Base-by-base conservation (phyloP, 495 filamentous ascomycete genomes). In the Lophiostoma macrostomum region DNA sequence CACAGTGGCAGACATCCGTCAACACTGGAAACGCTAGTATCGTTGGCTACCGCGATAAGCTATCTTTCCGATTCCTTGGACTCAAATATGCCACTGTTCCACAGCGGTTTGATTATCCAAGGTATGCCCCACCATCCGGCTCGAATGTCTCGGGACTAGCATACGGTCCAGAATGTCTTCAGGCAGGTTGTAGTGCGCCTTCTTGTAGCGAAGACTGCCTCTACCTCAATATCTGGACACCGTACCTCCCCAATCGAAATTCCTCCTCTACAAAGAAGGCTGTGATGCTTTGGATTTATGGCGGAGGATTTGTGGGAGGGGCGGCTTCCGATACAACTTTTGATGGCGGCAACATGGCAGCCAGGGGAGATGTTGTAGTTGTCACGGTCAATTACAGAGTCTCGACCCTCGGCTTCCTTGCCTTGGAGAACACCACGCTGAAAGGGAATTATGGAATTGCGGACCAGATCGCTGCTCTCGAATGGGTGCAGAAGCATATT, bases 401-500 rank as follows among this genome's bases (percentile, higher is more conserved):
- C 11, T 67, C 67, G 14, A 70, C 70, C 1, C 65, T 78, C 6
- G 75, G 74, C 12, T 73, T 65, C 43, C 56, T 76, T 1, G 60
- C 71, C 60, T 34, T 69, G 19, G 42, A 63, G 20, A 49, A 55
- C 25, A 42, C 34, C 30, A 79, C 69, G 10, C 11, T 44, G 10
- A 79, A 74, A 42, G 79, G 79, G 5, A 81, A 81, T 43, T 81
- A 70, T 55, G 76, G 78, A 1, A 59, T 83, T 1, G 70, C 67
- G 1, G 79, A 81, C 63, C 75, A 64, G 39, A 54, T 65, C 32
- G 53, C 62, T 13, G 66, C 61, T 0, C 52, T 69, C 5, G 48
- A 67, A 5, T 67, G 64, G 67, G 50, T 66, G 5, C 57, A 45
- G 5, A 32, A 24, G 4, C 50, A 69, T 25, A 64, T 67, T 40